Evolutionary conservation across 2,329 filamentous ascomycete species (phyloP).

Genomic region (Cercospora sp.): DNA sequence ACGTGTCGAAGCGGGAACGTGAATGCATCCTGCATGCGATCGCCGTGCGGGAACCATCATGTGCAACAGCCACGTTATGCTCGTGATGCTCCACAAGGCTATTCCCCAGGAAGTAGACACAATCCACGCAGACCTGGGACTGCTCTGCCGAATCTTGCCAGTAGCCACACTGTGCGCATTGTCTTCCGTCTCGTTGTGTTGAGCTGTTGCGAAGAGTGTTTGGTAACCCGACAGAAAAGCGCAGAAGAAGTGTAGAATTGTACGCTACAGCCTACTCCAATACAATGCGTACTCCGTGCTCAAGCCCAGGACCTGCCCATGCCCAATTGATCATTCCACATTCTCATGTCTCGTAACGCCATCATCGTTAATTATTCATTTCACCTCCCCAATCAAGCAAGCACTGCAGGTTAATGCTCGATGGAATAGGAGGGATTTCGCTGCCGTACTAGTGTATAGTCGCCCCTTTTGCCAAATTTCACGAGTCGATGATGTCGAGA

Average conservation of each 20-base stretch:
- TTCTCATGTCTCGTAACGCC: constrained; percentile 6
- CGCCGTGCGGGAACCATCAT: neutral
- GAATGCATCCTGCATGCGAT: neutral
- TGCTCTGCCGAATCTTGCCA: neutral
- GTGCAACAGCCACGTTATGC: neutral
- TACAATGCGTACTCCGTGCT: neutral
- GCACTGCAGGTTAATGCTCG: neutral
- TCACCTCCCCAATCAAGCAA: neutral
- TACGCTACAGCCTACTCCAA: constrained; percentile 6
- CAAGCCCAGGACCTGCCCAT: constrained; percentile 15
- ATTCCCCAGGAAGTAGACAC: neutral
- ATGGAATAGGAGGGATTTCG: neutral
- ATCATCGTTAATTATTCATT: constrained; percentile 10
- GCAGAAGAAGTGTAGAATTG: neutral
- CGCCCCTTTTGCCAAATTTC: neutral
- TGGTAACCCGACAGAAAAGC: neutral
- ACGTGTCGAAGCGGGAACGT: neutral
- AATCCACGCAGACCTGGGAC: neutral
- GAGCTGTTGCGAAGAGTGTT: neutral
- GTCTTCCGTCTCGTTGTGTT: neutral
- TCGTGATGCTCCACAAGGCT: neutral
- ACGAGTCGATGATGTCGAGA: constrained; percentile 19
- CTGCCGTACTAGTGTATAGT: neutral
- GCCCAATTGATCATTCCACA: neutral
- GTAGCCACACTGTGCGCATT: neutral